These are phyloP conservation scores for Avena eriantha DNA, from an alignment of 176 grass and related monocot genomes.

Conservation along the genomic window DNA sequence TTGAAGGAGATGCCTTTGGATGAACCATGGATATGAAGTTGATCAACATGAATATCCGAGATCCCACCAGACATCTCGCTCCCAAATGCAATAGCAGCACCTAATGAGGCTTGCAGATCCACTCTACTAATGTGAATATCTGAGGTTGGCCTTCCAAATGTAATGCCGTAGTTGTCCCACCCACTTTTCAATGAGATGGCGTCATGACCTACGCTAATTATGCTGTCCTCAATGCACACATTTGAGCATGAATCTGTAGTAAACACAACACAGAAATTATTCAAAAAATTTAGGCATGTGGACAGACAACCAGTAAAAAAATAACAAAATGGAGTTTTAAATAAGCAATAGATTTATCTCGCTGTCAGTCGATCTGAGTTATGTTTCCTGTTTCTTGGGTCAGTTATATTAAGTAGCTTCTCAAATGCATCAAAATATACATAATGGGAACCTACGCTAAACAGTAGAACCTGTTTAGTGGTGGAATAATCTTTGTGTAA, in stretches of 20 bases:
- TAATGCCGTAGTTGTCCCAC: conserved; percentile 75
- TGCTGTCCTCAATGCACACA: conserved; percentile 76
- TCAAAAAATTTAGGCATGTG: conserved; percentile 22
- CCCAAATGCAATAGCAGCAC: conserved; percentile 76
- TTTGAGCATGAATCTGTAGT: conserved; percentile 83
- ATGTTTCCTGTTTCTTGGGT: neutral
- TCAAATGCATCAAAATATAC: conserved; percentile 3
- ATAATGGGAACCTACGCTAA: conserved; percentile 17
- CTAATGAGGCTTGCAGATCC: conserved; percentile 60
- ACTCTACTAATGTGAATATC: conserved; percentile 65
- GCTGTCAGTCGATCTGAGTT: neutral
- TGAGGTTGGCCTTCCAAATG: conserved; percentile 60
- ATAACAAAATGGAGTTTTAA: conserved; percentile 11
- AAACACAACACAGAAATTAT: neutral
- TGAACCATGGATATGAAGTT: conserved; percentile 63
- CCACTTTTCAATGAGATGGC: conserved; percentile 82
- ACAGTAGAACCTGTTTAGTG: conserved; percentile 1
- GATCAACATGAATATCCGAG: conserved; percentile 52
- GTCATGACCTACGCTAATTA: conserved; percentile 60
- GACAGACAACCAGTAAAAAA: neutral
- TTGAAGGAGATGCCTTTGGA: conserved; percentile 69
- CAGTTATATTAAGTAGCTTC: conserved; percentile 13
- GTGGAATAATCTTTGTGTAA: neutral
- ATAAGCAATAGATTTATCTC: neutral
- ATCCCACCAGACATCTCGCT: conserved; percentile 93